Base-by-base conservation (phyloP, 257 asterid species). In the Primulina tabacum region DNA sequence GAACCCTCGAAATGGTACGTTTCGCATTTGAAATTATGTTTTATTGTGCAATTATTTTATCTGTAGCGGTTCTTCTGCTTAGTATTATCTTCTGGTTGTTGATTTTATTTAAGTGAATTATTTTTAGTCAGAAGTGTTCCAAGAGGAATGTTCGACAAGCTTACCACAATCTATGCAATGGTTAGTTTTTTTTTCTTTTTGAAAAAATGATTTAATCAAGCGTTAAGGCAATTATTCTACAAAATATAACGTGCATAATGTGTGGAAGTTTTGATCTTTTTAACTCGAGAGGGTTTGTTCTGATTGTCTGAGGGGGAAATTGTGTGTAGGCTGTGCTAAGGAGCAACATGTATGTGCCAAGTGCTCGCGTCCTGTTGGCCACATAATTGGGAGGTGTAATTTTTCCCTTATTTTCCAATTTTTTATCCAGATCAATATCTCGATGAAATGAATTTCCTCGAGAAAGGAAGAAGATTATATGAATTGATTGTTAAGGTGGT, bases 141-240 rank as follows among this genome's bases (percentile, higher is more conserved):
- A 93, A 90, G 89, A 82, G 99, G 79, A 85, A 88, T 69, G 99
- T 93, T 83, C 84, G 96, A 59, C 99, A 93, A 80, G 99, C 99
- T 57, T 86, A 93, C 75, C 99, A 93, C 75, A 89, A 81, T 77
- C 83, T 93, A 24, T 93, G 99, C 77, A 57, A 62, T 76, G 99
- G 99, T 93, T 76, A 70, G 92, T 70, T 71, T 20, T 20, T 18
- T 0, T 16, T n/a, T 1, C 29, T 29, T 21, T 17, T 35, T 38
- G 0, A 4, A 4, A 3, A 47, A 47, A 47, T 47, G 55, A 47
- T 47, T 47, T 47, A 14, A 4, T 3, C 1, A 3, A 47, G 14
- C 18, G 55, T 14, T 14, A 47, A 0, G 6, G 7, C 55, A 14
- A 11, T 43, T 4, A 14, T 43, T 11, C n/a, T 35, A 7, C 40